Percentiles rank a stretch among this genome's conserved stretches.
Conservation (phyloP, 306 rosid genomes). For the Trichosanthes cucumerina region DNA sequence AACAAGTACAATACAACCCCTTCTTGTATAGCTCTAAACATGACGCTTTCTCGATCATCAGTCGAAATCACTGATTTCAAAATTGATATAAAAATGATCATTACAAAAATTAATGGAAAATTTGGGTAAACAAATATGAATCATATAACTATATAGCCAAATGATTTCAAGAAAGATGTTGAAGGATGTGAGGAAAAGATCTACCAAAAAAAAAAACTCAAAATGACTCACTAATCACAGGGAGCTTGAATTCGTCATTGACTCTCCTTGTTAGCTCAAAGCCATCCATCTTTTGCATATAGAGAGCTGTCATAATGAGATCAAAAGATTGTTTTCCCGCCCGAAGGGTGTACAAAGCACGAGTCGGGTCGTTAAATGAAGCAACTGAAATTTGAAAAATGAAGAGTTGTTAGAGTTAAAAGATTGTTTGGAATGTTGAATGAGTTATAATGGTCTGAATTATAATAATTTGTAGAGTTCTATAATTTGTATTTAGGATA, state of each 20-base stretch:
- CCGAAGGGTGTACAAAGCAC: background rate
- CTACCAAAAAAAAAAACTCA: too few relatives aligned
- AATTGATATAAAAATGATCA: background rate
- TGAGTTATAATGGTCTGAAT: too few relatives aligned
- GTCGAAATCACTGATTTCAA: slow-evolving; percentile 12
- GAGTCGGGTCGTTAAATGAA: background rate
- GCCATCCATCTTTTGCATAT: slow-evolving; percentile 12
- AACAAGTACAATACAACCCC: slow-evolving; percentile 13
- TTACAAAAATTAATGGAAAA: background rate
- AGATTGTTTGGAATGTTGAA: too few relatives aligned
- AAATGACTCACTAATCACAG: slow-evolving; percentile 10
- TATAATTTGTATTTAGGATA: too few relatives aligned
- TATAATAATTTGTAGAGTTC: too few relatives aligned
- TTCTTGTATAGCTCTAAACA: background rate
- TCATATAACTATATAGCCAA: background rate
- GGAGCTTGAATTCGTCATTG: slow-evolving; percentile 8
- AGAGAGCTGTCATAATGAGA: background rate
- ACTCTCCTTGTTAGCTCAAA: slow-evolving; percentile 13
- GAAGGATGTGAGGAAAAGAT: too few relatives aligned
- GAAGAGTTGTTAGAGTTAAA: background rate
- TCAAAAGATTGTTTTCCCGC: slow-evolving; percentile 5
- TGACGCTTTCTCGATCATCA: background rate
- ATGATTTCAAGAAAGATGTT: background rate
- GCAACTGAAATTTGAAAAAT: background rate
- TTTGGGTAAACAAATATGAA: background rate